A percentile compares a stretch with the other conserved stretches of the same genome.
Conservation (phyloP, 345 rosid species). For the Bruguiera parviflora region DNA sequence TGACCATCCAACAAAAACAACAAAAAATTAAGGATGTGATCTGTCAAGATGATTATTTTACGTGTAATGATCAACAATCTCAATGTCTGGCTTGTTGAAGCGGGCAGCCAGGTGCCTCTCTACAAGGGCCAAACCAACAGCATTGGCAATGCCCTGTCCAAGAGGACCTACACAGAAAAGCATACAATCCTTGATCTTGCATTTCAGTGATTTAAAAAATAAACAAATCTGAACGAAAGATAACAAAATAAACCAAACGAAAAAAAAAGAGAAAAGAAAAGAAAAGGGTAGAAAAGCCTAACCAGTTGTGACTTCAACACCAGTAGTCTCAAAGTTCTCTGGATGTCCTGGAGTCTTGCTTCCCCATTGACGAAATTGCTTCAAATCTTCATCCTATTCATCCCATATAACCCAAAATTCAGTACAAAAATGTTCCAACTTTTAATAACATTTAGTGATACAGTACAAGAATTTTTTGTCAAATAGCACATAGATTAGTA, state of each 20-base stretch:
- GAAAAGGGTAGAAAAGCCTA: conserved; percentile 10
- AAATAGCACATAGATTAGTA: not conserved
- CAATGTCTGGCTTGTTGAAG: conserved; percentile 74
- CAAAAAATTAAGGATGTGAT: not conserved
- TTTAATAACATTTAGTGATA: too few relatives aligned
- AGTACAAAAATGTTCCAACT: not conserved
- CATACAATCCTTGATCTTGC: not conserved
- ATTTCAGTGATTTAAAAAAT: not conserved
- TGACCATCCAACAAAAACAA: not conserved
- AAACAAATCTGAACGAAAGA: not conserved
- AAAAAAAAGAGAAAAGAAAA: not conserved
- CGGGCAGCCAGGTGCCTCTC: conserved; percentile 94
- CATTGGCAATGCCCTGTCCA: conserved; percentile 92
- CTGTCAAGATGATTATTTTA: conserved; percentile 18
- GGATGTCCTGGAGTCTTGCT: conserved; percentile 99
- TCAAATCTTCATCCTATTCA: conserved; percentile 88
- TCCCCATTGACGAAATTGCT: conserved; percentile 87
- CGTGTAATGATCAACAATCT: conserved; percentile 93
- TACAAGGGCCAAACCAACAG: conserved; percentile 91
- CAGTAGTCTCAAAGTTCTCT: conserved; percentile 98
- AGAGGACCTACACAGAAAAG: conserved; percentile 63
- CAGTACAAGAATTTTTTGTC: too few relatives aligned
- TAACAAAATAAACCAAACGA: not conserved
- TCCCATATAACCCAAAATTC: conserved; percentile 4
- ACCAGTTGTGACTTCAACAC: conserved; percentile 99